Conservation (phyloP, 352 stramenopile genomes). For the Phytopythium oedochilum region DNA sequence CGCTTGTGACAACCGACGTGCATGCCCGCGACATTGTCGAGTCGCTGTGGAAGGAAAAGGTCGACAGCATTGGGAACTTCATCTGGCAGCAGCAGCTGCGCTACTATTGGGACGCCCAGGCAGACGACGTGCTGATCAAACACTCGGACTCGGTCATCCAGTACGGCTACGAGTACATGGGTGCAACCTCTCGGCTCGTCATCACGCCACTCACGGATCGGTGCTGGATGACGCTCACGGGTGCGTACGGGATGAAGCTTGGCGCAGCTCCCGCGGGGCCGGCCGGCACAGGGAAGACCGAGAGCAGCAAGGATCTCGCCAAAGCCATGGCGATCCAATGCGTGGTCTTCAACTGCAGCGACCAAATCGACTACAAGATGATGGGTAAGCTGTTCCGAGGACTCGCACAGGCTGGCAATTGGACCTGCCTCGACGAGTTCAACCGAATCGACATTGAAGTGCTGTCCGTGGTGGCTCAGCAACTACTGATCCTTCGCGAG, state of each 20-base stretch:
- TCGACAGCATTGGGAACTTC: slow-evolving; percentile 83
- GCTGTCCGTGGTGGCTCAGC: slow-evolving; percentile 92
- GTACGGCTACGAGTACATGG: slow-evolving; percentile 96
- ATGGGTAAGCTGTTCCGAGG: slow-evolving; percentile 96
- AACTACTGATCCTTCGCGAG: slow-evolving; percentile 75
- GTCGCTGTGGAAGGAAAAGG: slow-evolving; percentile 57
- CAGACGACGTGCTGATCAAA: slow-evolving; percentile 87
- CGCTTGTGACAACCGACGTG: slow-evolving; percentile 91
- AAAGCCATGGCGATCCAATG: slow-evolving; percentile 94
- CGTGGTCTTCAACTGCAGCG: slow-evolving; percentile 96
- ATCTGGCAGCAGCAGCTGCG: slow-evolving; percentile 94
- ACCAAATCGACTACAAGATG: slow-evolving; percentile 96
- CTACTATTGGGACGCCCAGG: slow-evolving; percentile 91
- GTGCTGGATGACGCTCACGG: slow-evolving; percentile 96
- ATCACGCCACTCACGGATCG: slow-evolving; percentile 91
- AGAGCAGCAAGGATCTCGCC: slow-evolving; percentile 94
- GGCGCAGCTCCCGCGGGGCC: slow-evolving; percentile 91
- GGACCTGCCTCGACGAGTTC: slow-evolving; percentile 92
- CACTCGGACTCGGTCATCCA: slow-evolving; percentile 86
- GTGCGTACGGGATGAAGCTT: slow-evolving; percentile 91
- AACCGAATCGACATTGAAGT: slow-evolving; percentile 95
- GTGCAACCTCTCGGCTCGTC: slow-evolving; percentile 82
- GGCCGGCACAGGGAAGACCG: slow-evolving; percentile 95
- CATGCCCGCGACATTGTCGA: slow-evolving; percentile 90
- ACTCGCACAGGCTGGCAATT: slow-evolving; percentile 87